Evolutionary conservation across 2,329 filamentous ascomycete species (phyloP).

Genomic region (Stagonosporopsis tanaceti): DNA sequence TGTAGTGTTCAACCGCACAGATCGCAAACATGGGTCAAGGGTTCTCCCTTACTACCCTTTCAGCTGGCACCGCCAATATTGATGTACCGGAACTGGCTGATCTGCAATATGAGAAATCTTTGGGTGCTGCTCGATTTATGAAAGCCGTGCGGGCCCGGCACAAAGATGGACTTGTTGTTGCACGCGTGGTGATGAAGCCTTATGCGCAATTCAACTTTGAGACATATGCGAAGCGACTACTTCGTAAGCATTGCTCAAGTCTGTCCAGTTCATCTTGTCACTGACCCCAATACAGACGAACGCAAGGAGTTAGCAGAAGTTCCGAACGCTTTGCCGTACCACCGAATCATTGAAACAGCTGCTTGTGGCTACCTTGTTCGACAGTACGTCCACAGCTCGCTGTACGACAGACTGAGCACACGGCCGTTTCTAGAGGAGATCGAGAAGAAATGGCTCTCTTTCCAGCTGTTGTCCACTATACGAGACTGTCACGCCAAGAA

Average conservation of each 20-base stretch:
- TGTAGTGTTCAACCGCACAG: constrained; percentile 25
- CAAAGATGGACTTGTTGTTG: constrained; percentile 88
- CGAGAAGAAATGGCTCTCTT: constrained; percentile 98
- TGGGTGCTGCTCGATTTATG: constrained; percentile 93
- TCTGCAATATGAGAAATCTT: constrained; percentile 87
- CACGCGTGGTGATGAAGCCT: constrained; percentile 94
- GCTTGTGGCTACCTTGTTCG: constrained; percentile 92
- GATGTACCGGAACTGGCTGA: constrained; percentile 92
- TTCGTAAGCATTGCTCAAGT: constrained; percentile 64
- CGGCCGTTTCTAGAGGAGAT: constrained; percentile 96
- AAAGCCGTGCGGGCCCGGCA: constrained; percentile 93
- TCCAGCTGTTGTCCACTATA: constrained; percentile 90
- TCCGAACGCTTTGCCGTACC: constrained; percentile 89
- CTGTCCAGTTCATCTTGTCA: neutral
- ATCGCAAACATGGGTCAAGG: constrained; percentile 83
- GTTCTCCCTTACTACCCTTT: constrained; percentile 91
- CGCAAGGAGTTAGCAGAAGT: constrained; percentile 80
- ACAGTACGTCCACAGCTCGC: constrained; percentile 93
- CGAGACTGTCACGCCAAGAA: constrained; percentile 90
- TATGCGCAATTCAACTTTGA: constrained; percentile 82
- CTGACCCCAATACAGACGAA: constrained; percentile 67
- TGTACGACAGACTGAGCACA: constrained; percentile 95
- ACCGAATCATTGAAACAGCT: constrained; percentile 89
- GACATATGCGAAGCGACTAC: constrained; percentile 78
- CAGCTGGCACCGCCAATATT: constrained; percentile 89